Conservation (phyloP, 352 stramenopile species). For the Thraustochytrium striatum region DNA sequence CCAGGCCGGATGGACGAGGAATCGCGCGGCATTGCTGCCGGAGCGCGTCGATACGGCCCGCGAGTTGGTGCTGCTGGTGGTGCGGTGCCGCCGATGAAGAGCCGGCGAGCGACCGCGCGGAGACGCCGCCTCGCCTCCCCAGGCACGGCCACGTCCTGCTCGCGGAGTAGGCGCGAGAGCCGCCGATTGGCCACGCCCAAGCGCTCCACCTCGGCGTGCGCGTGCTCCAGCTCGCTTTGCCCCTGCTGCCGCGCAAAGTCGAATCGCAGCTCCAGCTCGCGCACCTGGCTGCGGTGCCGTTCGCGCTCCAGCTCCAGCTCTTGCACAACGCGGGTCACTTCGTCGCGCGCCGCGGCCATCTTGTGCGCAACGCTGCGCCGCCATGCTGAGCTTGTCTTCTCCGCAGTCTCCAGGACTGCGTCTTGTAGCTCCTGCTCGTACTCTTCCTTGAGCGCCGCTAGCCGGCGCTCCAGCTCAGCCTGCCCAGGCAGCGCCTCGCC, state of each 20-base stretch:
- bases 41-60: no score
- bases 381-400: conserved; percentile 22
- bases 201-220: conserved; percentile 22
- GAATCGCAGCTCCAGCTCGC: conserved; percentile 37
- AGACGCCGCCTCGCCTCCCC: no score
- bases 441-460: no score
- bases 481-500: no score
- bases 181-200: not conserved
- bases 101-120: no score
- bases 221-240: not conserved
- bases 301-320: conserved; percentile 35
- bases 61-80: no score
- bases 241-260: conserved; percentile 11
- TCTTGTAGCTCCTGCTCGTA: conserved; percentile 34
- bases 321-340: not conserved
- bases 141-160: no score
- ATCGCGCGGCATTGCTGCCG: no score
- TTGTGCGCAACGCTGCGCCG: not conserved
- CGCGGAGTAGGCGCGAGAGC: no score
- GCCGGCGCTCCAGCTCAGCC: conserved; percentile 20
- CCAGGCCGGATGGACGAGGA: no score
- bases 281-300: conserved; percentile 12
- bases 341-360: not conserved
- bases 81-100: not conserved
- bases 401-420: conserved; percentile 12